Evolutionary conservation across 495 filamentous ascomycete species (phyloP).

Genomic region (Tuber borchii): DNA sequence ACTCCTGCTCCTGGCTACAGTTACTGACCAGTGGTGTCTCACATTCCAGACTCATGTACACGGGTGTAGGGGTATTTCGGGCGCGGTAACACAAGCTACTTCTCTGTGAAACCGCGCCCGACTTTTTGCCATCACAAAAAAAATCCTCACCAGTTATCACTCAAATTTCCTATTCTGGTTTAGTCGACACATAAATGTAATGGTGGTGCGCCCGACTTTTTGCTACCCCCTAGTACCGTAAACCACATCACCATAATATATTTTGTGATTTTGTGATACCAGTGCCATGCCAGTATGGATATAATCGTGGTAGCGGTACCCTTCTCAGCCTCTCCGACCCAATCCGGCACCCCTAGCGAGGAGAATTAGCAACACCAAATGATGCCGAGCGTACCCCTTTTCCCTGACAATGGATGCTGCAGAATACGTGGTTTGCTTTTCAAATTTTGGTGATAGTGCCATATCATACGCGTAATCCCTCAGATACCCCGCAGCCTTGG

Average conservation of each 20-base stretch:
- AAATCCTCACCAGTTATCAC: no score
- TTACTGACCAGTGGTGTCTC: neutral
- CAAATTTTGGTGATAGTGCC: neutral
- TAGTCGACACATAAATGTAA: no score
- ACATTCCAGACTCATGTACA: neutral
- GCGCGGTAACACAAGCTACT: no score
- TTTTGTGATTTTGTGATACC: conserved; percentile 4
- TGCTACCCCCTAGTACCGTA: neutral
- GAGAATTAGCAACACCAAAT: neutral
- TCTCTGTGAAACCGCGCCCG: no score
- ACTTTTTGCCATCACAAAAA: no score
- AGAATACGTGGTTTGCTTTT: neutral
- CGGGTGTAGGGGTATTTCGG: no score
- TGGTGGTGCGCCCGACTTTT: no score
- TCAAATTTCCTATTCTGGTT: no score
- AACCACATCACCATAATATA: neutral
- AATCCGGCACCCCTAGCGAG: neutral
- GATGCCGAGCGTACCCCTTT: neutral
- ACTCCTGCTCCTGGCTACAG: neutral
- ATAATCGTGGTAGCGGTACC: neutral
- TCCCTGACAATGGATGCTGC: neutral
- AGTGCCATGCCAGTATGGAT: neutral
- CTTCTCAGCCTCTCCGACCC: neutral
- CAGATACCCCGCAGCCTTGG: neutral
- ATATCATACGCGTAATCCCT: neutral